Percentiles rank a stretch among this genome's conserved stretches.
These are phyloP conservation scores for Plasmodium berghei DNA, from an alignment of 169 alveolate species.

Conservation along the genomic window DNA sequence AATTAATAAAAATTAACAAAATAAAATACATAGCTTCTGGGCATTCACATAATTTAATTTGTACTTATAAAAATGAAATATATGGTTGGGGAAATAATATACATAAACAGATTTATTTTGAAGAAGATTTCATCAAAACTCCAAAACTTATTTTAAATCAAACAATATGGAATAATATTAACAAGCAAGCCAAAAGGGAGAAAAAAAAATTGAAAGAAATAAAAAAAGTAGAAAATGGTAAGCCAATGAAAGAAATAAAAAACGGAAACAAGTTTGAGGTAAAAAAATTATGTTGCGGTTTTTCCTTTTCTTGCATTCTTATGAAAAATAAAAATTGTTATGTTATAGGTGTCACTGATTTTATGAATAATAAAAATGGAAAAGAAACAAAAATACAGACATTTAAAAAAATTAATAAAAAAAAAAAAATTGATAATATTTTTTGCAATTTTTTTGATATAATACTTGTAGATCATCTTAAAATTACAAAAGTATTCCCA, in stretches of 20 bases:
- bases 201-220: neutral
- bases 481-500: slow-evolving; percentile 28
- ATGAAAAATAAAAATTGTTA: slow-evolving; percentile 43
- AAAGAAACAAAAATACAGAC: neutral
- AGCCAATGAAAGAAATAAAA: neutral
- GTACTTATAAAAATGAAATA: slow-evolving; percentile 56
- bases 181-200: neutral
- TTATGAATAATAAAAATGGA: neutral
- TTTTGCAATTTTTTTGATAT: slow-evolving; percentile 48
- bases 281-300: slow-evolving; percentile 62
- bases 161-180: slow-evolving; percentile 6
- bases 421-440: slow-evolving; percentile 51
- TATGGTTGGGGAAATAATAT: slow-evolving; percentile 70
- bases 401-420: slow-evolving; percentile 28
- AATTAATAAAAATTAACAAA: slow-evolving; percentile 5
- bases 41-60: slow-evolving; percentile 57
- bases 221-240: neutral
- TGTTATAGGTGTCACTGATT: slow-evolving; percentile 29
- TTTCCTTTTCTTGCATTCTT: slow-evolving; percentile 56
- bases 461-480: slow-evolving; percentile 46
- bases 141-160: slow-evolving; percentile 50
- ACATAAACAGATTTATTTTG: slow-evolving; percentile 14
- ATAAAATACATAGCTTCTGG: slow-evolving; percentile 64
- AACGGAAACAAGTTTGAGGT: slow-evolving; percentile 13
- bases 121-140: slow-evolving; percentile 9